phyloP scores from a whole-genome alignment of 1,139 yeast genomes.

The Lodderomyces metapsilosis region DNA sequence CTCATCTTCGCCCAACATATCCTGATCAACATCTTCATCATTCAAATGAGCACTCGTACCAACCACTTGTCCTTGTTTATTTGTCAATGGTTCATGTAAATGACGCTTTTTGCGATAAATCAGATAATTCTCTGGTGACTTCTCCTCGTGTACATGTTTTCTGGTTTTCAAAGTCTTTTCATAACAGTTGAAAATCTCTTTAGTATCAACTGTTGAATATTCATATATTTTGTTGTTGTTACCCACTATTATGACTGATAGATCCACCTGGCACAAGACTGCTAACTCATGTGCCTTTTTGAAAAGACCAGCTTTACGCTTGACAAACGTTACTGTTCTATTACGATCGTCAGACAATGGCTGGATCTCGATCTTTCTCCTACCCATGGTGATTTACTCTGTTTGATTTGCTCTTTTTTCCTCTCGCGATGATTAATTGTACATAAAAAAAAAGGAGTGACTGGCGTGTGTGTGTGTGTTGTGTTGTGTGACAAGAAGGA shows the following conservation, averaged over 20 bases:
- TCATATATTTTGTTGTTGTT: conserved; percentile 79
- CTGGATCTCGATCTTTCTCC: conserved; percentile 92
- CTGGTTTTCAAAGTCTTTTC: conserved; percentile 24
- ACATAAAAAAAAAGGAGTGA: too few species aligned
- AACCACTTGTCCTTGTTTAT: conserved; percentile 14
- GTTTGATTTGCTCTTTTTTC: too few species aligned
- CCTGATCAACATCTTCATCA: conserved; percentile 16
- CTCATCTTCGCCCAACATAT: conserved; percentile 10
- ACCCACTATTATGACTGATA: conserved; percentile 89
- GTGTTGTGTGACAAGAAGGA: too few species aligned
- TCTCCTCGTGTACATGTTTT: conserved; percentile 49
- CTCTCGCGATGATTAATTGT: too few species aligned
- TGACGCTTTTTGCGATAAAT: conserved; percentile 36
- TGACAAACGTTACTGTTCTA: conserved; percentile 84
- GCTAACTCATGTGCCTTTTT: conserved; percentile 95
- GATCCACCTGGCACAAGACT: conserved; percentile 87
- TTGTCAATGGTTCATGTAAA: conserved; percentile 17
- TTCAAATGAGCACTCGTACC: conserved; percentile 8
- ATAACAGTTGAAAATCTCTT: conserved; percentile 59
- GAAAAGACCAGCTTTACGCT: conserved; percentile 91
- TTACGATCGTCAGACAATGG: conserved; percentile 91
- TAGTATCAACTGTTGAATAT: conserved; percentile 70
- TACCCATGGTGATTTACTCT: conserved; percentile 69
- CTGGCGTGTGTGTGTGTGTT: too few species aligned
- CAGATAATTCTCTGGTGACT: conserved; percentile 61